phyloP scores from a whole-genome alignment of 1,284 basidiomycete genomes.

The Moesziomyces sp. region DNA sequence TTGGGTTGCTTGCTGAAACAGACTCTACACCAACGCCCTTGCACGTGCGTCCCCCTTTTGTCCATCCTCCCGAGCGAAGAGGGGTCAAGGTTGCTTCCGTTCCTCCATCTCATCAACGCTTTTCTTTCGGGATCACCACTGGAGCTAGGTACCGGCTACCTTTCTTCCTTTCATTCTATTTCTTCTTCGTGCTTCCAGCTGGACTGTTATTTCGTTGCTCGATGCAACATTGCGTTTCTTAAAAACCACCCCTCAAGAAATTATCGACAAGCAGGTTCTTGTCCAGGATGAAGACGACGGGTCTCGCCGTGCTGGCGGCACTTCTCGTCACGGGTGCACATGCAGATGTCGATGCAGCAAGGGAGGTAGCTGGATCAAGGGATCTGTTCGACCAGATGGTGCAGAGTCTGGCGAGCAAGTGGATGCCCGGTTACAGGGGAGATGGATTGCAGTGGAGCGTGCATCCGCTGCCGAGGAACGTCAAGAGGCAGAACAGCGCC shows the following conservation, averaged over 20 bases:
- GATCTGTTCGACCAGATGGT: constrained; percentile 40
- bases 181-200: constrained; percentile 5
- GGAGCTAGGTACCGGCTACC: too few species aligned
- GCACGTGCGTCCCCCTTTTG: too few species aligned
- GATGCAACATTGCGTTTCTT: constrained; percentile 1
- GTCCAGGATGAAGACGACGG: not conserved
- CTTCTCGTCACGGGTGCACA: too few species aligned
- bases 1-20: too few species aligned
- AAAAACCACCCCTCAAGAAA: not conserved
- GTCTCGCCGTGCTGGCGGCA: not conserved
- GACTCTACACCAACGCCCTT: too few species aligned
- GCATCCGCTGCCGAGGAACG: constrained; percentile 21
- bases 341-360: not conserved
- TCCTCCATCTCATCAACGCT: too few species aligned
- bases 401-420: constrained; percentile 14
- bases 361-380: constrained; percentile 1
- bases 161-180: too few species aligned
- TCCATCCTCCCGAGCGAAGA: too few species aligned
- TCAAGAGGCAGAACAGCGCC: constrained; percentile 16
- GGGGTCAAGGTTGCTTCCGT: too few species aligned
- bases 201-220: constrained; percentile 9
- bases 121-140: too few species aligned
- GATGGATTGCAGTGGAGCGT: constrained; percentile 18
- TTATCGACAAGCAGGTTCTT: constrained; percentile 7
- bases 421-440: constrained; percentile 4